Conservation (phyloP, 176 grass and related monocot species). For the Typha latifolia region DNA sequence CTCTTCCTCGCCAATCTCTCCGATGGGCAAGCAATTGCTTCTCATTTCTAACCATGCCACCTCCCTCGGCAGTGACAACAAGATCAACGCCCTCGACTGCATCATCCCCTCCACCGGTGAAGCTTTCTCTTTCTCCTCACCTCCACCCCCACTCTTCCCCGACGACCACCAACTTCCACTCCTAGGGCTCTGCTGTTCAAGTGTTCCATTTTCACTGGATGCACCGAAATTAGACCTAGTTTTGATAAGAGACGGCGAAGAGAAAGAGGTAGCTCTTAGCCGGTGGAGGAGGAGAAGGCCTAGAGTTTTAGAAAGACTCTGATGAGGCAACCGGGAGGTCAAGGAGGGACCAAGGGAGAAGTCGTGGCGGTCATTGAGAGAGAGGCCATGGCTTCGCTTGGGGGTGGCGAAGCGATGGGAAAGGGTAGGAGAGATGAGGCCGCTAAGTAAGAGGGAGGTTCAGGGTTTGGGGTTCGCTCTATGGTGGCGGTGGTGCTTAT, state of each 20-base stretch:
- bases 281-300: slow-evolving; percentile 11
- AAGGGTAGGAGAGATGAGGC: slow-evolving; percentile 36
- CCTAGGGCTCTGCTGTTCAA: neutral
- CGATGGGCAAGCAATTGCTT: slow-evolving; percentile 32
- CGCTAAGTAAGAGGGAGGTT: slow-evolving; percentile 47
- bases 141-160: slow-evolving; percentile 12
- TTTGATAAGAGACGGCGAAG: slow-evolving; percentile 19
- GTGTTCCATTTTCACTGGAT: neutral
- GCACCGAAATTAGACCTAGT: slow-evolving; percentile 31
- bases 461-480: slow-evolving; percentile 34
- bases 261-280: slow-evolving; percentile 24
- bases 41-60: slow-evolving; percentile 66
- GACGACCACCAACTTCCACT: slow-evolving; percentile 39
- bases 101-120: slow-evolving; percentile 56
- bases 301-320: slow-evolving; percentile 18
- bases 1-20: slow-evolving; percentile 55
- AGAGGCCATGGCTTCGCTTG: slow-evolving; percentile 17
- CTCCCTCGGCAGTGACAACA: slow-evolving; percentile 53
- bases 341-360: slow-evolving; percentile 18
- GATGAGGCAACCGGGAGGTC: slow-evolving; percentile 10
- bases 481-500: neutral
- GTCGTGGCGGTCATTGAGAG: slow-evolving; percentile 42
- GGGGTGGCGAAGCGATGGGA: slow-evolving; percentile 19
- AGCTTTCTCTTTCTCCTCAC: slow-evolving; percentile 28
- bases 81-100: slow-evolving; percentile 47